Conservation (phyloP, 169 alveolate genomes). For the Eimeria tenella region DNA sequence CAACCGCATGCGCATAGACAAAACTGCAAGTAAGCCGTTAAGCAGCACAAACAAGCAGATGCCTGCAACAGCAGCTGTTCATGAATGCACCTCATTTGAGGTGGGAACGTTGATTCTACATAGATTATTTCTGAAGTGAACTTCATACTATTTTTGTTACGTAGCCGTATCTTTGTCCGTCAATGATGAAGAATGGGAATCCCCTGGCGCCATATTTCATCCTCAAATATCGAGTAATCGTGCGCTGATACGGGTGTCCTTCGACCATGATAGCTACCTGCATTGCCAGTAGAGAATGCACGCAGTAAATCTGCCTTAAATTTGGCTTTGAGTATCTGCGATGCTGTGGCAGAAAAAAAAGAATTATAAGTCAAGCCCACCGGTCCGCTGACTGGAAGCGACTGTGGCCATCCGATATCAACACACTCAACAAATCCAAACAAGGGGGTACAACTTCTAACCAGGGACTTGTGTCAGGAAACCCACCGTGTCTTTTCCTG, state of each 20-base stretch:
- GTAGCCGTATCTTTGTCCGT: neutral
- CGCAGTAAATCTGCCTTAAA: neutral
- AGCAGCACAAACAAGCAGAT: neutral
- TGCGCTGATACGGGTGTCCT: constrained; percentile 35
- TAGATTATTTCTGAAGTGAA: neutral
- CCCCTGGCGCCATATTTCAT: constrained; percentile 10
- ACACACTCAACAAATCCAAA: neutral
- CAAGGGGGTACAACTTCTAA: neutral
- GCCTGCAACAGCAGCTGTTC: too few relatives aligned
- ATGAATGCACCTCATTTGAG: too few relatives aligned
- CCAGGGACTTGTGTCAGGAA: too few relatives aligned
- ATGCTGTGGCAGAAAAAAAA: too few relatives aligned
- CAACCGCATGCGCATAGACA: neutral
- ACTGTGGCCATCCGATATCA: too few relatives aligned
- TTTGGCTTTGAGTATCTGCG: neutral
- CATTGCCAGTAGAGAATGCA: neutral
- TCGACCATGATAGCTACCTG: constrained; percentile 64
- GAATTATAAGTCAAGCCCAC: too few relatives aligned
- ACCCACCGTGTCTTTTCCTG: constrained; percentile 49
- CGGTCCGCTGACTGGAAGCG: too few relatives aligned
- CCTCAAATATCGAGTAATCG: neutral
- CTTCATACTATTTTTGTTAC: constrained; percentile 4
- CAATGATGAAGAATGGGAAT: constrained; percentile 39
- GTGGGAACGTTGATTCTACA: too few relatives aligned
- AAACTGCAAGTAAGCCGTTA: neutral